Base-by-base conservation (phyloP, 2,329 filamentous ascomycete species). In the Trichoderma sp. region DNA sequence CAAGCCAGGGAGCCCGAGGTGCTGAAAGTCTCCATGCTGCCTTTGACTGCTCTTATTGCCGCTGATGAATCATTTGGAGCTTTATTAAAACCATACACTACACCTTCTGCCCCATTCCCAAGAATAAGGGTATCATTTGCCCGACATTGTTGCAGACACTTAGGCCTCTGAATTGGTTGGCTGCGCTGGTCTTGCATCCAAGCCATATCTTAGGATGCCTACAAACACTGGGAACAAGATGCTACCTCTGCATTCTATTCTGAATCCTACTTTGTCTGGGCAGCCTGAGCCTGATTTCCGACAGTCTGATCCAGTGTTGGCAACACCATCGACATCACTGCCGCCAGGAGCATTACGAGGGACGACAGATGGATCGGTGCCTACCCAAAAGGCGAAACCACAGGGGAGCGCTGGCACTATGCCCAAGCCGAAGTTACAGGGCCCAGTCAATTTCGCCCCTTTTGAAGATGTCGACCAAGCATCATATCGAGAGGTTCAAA, bases 381-480 rank as follows among this genome's bases (percentile, higher is more conserved):
- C 60, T 32, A 15, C 56, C 6, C 43, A 43, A 12, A 72, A 58
- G 43, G 12, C 26, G n/a, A 64, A 28, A 34, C 6, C 36, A 30
- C 21, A 32, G 89, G 88, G 76, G 88, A 88, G 61, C 26, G 86
- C 86, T 72, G 74, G 64, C 26, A 74, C 66, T 63, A 28, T 76
- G 78, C 85, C 86, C 30, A 90, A 88, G 76, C 88, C 87, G 63
- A 89, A 87, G 74, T 84, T 89, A 36, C 89, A 90, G 74, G 93
- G 92, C 3, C 83, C 87, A 32, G 85, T 97, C 75, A 91, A 91
- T 78, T 97, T 91, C 78, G 87, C 87, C 21, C 93, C 95, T 0
- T 91, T 89, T 78, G 93, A 97, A 78, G 84, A 86, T 61, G 81
- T 91, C 36, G 87, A 92, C 74, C 84, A 87, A 28, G 79, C 83